Conservation (phyloP, 306 rosid genomes). For the Boehmeria nivea region DNA sequence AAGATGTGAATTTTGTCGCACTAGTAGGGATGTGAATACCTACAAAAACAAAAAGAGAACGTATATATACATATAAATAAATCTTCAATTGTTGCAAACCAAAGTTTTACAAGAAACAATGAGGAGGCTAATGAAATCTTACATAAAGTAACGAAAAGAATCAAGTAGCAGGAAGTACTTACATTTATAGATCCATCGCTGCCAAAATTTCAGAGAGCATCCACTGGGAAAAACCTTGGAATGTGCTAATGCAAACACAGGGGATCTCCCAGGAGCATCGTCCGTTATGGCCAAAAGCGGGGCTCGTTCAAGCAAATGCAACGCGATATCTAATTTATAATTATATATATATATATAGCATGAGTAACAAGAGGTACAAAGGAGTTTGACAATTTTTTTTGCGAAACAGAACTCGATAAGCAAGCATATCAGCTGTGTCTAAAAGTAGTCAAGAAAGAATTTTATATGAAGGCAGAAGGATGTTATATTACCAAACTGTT, state of each 20-base stretch:
- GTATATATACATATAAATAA: rapidly evolving
- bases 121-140: no score
- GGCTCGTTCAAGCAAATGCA: constrained; percentile 1
- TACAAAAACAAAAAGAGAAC: no score
- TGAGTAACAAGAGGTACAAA: no score
- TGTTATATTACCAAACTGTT: no score
- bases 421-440: no score
- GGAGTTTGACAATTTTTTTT: no score
- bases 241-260: neutral
- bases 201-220: neutral
- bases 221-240: neutral
- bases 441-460: no score
- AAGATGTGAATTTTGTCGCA: no score
- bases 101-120: no score
- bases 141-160: no score
- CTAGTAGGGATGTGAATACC: neutral
- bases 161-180: neutral
- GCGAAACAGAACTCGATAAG: no score
- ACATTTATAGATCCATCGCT: constrained; percentile 10
- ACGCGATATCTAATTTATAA: constrained; percentile 1
- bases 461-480: no score
- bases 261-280: rapidly evolving
- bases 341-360: neutral
- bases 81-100: neutral
- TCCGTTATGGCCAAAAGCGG: neutral